Base-by-base conservation (phyloP, 139 green algal species). In the Picochlorum sp. region DNA sequence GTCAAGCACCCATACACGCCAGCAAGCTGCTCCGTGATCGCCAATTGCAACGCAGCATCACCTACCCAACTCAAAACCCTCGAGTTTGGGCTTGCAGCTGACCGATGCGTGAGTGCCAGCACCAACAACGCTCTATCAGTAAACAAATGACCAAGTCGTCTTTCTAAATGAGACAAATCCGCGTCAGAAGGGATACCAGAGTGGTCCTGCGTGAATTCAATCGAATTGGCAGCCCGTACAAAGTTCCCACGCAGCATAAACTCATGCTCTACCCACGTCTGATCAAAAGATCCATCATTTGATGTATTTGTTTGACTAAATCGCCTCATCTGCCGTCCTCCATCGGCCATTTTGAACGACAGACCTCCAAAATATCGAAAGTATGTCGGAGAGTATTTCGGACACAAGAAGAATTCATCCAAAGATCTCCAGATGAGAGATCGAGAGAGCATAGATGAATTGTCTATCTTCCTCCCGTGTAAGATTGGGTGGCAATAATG, bases 31-130 rank as follows among this genome's bases (percentile, higher is more conserved):
- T 73, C 64, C 15, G 24, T 66, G 3, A 75, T 26, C 1, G 69
- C 47, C 16, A 77, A 24, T 13, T 69, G 21, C 3, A 77, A 38
- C 15, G 49, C 66, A 49, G 72, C 41, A 20, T 78, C 72, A 26
- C 72, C 72, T 15, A 78, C 54, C 72, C 66, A 71, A 44, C 60
- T 37, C 45, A 74, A 24, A 13, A 9, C 34, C n/a, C 45, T 6
- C 23, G 55, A 66, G 66, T 26, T 52, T 49, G 44, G 23, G 37
- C 7, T 52, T 3, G 55, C 63, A 11, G 60, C 60, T 6, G 57
- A 73, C 10, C 16, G n/a, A 28, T 77, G 71, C 8, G 44, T 60
- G 2, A 77, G 26, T 18, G 66, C 66, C 18, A 74, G 51, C 4
- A 60, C 50, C 49, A 77, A 28, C 10, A 77, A 20, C 18, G 51